These are phyloP conservation scores for Colletotrichum sp. DNA, from an alignment of 2,329 filamentous ascomycete species.

Conservation along the genomic window DNA sequence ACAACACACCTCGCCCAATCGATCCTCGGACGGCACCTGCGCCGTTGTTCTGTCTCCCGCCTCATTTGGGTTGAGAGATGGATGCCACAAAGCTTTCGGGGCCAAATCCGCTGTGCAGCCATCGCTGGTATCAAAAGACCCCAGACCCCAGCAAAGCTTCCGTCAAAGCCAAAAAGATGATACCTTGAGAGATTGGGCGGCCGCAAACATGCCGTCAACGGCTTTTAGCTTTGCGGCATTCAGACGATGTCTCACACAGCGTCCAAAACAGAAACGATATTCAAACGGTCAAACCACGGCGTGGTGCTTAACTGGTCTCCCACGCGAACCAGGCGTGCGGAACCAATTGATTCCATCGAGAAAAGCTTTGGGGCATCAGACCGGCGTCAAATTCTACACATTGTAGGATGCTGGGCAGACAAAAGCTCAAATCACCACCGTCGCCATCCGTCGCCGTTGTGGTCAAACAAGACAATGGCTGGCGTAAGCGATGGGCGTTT, in stretches of 20 bases:
- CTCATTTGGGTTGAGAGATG: neutral
- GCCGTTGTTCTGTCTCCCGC: neutral
- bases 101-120: neutral
- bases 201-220: slow-evolving; percentile 8
- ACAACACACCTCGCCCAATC: neutral
- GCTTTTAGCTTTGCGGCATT: slow-evolving; percentile 10
- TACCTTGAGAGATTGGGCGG: neutral
- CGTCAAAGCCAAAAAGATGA: neutral
- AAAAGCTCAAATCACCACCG: neutral
- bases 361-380: neutral
- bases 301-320: neutral
- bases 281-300: slow-evolving; percentile 1
- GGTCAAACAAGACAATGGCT: neutral
- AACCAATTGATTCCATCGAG: neutral
- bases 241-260: slow-evolving; percentile 15
- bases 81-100: neutral
- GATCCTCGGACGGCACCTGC: slow-evolving; percentile 17
- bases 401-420: neutral
- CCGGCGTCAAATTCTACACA: neutral
- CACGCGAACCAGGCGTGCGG: slow-evolving; percentile 8
- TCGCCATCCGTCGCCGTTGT: neutral
- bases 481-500: neutral
- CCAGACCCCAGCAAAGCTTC: neutral
- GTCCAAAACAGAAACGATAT: slow-evolving; percentile 5
- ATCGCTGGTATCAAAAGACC: neutral